Base-by-base conservation (phyloP, 2,329 filamentous ascomycete genomes). In the Cyphellophora attinorum region DNA sequence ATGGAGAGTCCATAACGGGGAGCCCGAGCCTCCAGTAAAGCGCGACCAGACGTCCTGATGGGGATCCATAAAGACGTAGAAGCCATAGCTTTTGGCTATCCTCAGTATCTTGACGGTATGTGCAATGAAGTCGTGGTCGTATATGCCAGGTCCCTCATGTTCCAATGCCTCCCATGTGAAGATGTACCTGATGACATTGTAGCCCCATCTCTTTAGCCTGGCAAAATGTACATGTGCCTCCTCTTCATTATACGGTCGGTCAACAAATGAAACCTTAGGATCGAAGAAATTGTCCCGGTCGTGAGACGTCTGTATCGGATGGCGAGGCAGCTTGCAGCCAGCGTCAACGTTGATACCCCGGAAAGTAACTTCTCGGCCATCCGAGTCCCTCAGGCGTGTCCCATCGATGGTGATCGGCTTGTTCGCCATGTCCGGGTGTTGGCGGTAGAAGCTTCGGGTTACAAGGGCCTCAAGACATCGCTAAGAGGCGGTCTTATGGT, bases 131-230 rank as follows among this genome's bases (percentile, higher is more conserved):
- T 83, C 79, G 54, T 98, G 85, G 51, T 98, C 93, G 57, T 96
- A 98, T 52, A 75, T 79, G 1, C 88, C 85, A 0, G 93, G 91
- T 0, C 89, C 89, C 1, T 78, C 79, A 39, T 91, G 82, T 61
- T 98, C 91, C 55, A 98, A 82, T n/a, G 91, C 89, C 60, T 98
- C 91, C 91, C 91, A 98, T 0, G 91, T 96, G 56, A 96, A 98
- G 48, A 98, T 69, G 59, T 98, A 98, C 54, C 91, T 76, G 47
- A 98, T 88, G 1, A 85, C 88, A 59, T 96, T 98, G 69, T 93
- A 98, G 11, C 91, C 91, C 68, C 81, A 94, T 51, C 81, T 79
- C 51, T 81, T 84, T 45, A 98, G 62, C 28, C 88, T 74, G 10
- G 83, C 74, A 58, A 98, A 95, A 57, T 98, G 91, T 11, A 74